Evolutionary conservation across 352 stramenopile genomes (phyloP), one percentile per base, ranked within the genome.

Genomic region (Pythium monospermum): DNA sequence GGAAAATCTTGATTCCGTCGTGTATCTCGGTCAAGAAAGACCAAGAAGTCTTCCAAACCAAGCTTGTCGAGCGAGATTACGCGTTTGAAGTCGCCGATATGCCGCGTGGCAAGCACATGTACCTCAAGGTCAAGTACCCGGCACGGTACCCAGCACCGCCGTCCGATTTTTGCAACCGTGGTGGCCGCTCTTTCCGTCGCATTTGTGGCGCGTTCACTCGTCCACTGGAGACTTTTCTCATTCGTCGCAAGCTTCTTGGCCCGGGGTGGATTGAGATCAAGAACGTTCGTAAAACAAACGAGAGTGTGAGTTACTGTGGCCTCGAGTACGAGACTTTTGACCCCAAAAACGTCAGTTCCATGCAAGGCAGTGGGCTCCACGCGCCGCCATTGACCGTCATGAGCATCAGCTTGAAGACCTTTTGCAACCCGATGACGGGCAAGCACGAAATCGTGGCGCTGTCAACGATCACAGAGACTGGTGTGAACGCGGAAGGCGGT

Each of bases 81-180:
- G 96, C 96, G 0, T 99, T 99, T 65, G 96, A 98, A 33, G 83
- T 98, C 43, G 72, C 83, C 0, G 84, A 94, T 53, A 95, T 99
- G 49, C 97, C 97, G 4, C 79, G 96, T 13, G 89, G 96, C 12
- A 88, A 89, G 59, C 98, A 97, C 25, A 56, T 97, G 52, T 99
- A 98, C 57, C 57, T 99, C 23, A 99, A 99, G 69, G 91, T 99
- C 32, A 93, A 98, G 33, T 99, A 99, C 68, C 78, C 91, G 23
- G 92, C 91, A 6, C 93, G 92, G 57, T 98, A 97, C 66, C 81
- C 87, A 6, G 67, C 83, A 2, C 90, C 96, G 0, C 69, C 77
- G 16, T 73, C 71, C 0, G 74, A 96, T 19, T 58, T 89, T 13
- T 98, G 93, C 66, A 69, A 76, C 3, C 65, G 78, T 19, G 94